A percentile compares a stretch with the other conserved stretches of the same genome.
Conservation (phyloP, 2,329 filamentous ascomycete species). For the Waltergamsia citrina region DNA sequence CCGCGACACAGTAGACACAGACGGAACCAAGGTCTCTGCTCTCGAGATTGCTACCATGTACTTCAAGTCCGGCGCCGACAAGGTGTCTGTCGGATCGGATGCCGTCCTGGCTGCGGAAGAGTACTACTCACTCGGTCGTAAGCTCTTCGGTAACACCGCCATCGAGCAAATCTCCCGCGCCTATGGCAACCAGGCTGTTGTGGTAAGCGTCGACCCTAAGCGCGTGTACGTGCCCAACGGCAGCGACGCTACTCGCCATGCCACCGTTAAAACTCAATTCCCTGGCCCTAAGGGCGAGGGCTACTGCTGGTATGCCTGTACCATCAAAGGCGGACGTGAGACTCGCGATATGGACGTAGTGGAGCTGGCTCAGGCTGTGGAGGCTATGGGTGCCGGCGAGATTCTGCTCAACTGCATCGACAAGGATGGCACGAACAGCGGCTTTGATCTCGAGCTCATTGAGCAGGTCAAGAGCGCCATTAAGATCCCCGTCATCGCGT, state of each 20-base stretch:
- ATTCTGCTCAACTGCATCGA: constrained; percentile 97
- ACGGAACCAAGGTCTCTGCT: constrained; percentile 78
- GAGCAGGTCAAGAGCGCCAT: constrained; percentile 78
- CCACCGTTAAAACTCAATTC: constrained; percentile 58
- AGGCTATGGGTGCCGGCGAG: constrained; percentile 93
- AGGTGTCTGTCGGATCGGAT: constrained; percentile 93
- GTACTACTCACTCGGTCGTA: constrained; percentile 64
- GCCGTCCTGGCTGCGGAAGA: constrained; percentile 89
- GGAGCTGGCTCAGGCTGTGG: constrained; percentile 78
- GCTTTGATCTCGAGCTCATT: constrained; percentile 91
- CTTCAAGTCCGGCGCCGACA: constrained; percentile 94
- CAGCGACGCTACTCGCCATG: constrained; percentile 60
- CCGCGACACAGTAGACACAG: constrained; percentile 80
- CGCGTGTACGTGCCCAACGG: constrained; percentile 70
- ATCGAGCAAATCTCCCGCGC: constrained; percentile 92
- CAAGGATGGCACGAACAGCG: constrained; percentile 86
- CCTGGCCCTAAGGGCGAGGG: constrained; percentile 68
- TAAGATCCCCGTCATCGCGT: constrained; percentile 90
- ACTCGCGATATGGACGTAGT: constrained; percentile 89
- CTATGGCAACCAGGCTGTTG: constrained; percentile 94
- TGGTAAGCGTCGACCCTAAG: constrained; percentile 90
- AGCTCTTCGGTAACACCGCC: constrained; percentile 70
- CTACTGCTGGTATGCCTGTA: constrained; percentile 96
- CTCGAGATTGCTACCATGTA: constrained; percentile 93
- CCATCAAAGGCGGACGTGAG: constrained; percentile 89